Percentiles rank a stretch among this genome's conserved stretches.
Evolutionary conservation across 2,329 filamentous ascomycete genomes (phyloP).

Genomic region (Diaporthe citrichinensis): DNA sequence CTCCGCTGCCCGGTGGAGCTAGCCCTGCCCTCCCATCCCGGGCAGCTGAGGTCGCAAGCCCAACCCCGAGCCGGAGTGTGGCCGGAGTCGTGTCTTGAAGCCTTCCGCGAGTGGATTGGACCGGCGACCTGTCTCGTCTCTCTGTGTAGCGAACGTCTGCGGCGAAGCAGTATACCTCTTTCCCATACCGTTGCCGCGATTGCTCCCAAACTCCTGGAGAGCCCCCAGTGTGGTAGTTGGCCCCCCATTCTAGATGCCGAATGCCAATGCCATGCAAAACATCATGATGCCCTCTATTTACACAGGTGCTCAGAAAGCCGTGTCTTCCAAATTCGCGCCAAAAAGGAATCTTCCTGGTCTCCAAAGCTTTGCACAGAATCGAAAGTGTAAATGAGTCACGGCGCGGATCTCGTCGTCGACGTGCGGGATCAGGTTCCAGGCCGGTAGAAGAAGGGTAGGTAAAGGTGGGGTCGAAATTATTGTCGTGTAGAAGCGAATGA

Average conservation of each 20-base stretch:
- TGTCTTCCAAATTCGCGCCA: conserved; percentile 44
- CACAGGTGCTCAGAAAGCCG: conserved; percentile 55
- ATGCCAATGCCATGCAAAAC: conserved; percentile 64
- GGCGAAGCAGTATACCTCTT: conserved; percentile 53
- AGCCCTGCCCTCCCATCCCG: conserved; percentile 51
- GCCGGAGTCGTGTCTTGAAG: conserved; percentile 42
- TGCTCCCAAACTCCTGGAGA: conserved; percentile 64
- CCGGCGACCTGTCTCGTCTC: conserved; percentile 47
- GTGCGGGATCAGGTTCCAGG: conserved; percentile 37
- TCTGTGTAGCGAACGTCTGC: conserved; percentile 61
- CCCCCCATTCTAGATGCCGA: conserved; percentile 62
- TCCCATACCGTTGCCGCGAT: conserved; percentile 52
- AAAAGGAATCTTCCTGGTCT: conserved; percentile 40
- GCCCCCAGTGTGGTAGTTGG: conserved; percentile 47
- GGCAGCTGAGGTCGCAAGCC: conserved; percentile 44
- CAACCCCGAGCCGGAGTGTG: conserved; percentile 37
- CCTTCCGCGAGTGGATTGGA: conserved; percentile 43
- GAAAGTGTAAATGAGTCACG: conserved; percentile 37
- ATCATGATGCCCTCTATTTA: conserved; percentile 65
- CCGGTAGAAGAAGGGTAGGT: conserved; percentile 38
- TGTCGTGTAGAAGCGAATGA: conserved; percentile 39
- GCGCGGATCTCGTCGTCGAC: conserved; percentile 36
- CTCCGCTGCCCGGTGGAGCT: conserved; percentile 48
- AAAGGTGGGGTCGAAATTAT: conserved; percentile 34
- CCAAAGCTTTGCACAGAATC: conserved; percentile 44